Evolutionary conservation across 345 rosid species (phyloP).

Genomic region (Durio zibethinus): DNA sequence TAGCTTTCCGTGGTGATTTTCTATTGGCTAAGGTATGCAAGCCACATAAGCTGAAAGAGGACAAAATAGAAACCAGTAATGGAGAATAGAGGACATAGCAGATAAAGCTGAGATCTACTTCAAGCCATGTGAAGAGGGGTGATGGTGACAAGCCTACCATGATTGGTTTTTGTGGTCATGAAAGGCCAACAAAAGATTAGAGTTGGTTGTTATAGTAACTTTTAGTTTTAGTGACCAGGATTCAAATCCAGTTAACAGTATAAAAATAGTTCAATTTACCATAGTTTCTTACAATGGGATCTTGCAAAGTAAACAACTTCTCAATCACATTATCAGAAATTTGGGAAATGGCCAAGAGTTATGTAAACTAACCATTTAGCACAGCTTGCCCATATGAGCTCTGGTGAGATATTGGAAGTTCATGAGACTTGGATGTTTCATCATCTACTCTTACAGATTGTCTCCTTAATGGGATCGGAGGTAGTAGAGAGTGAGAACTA

Average conservation of each 20-base stretch:
- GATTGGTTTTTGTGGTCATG: background rate
- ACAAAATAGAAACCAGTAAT: background rate
- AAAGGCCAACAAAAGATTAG: background rate
- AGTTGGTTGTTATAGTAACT: too few relatives aligned
- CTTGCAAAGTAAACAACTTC: too few relatives aligned
- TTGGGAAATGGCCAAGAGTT: too few relatives aligned
- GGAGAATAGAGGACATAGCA: background rate
- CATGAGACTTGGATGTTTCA: constrained; percentile 48
- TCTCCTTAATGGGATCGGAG: constrained; percentile 46
- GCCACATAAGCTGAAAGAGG: background rate
- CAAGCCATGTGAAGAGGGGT: background rate
- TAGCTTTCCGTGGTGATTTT: background rate
- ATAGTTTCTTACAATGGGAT: too few relatives aligned
- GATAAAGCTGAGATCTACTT: background rate
- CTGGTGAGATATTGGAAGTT: constrained; percentile 44
- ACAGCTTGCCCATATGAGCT: constrained; percentile 82
- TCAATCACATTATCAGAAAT: too few relatives aligned
- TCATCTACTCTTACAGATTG: constrained; percentile 35
- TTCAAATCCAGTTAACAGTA: too few relatives aligned
- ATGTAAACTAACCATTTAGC: constrained; percentile 56
- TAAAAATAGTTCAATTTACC: too few relatives aligned
- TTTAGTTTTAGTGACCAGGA: too few relatives aligned
- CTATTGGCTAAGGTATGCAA: background rate
- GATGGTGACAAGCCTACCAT: background rate
- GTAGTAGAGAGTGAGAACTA: constrained; percentile 47